Base-by-base conservation (phyloP, 192 early-diverging fungal genomes). In the Jimgerdemannia lactiflua region DNA sequence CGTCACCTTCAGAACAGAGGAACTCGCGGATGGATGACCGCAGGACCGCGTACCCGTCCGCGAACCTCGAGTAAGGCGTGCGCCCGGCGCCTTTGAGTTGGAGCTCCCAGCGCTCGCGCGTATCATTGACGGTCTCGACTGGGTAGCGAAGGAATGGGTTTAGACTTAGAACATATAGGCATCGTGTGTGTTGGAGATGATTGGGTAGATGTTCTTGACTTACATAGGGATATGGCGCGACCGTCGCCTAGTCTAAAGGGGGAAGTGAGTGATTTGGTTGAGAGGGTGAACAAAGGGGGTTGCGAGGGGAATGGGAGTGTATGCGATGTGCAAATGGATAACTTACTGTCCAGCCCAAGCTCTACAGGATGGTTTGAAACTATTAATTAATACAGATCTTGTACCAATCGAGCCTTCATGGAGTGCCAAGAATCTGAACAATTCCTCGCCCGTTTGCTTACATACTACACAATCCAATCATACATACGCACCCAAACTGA, bases 11-110 rank as follows among this genome's bases (percentile, higher is more conserved):
- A 0, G 90, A 90, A 18, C 86, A 83, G 43, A 97, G 85, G 74
- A 86, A 97, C 83, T 97, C 96, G 69, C 96, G 87, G 54, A 96
- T 91, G 41, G 92, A 94, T 4, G 94, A 95, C 3, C 95, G 83
- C n/a, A 96, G 77, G 7, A 95, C 94, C 0, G 96, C 96, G 70
- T 88, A 92, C 1, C 95, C 96, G 74, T 97, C 96, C 6, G 90
- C 93, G 66, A 94, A 92, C 11, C 96, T 84, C 59, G 94, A 94
- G 79, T 93, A 98, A 2, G 94, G 93, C 4, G 96, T 98, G 74
- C 88, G 83, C 4, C 96, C 93, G 1, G 91, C 91, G 39, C 95
- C 95, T 76, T 97, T 97, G 39, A 97, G 81, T 79, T 97, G 94
- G 42, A 95, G 39, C 71, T 97, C 95, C 89, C 88, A 94, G 1